A percentile compares a stretch with the other conserved stretches of the same genome.
These are phyloP conservation scores for Hypoxylon rickii DNA, from an alignment of 495 filamentous ascomycete genomes.

Conservation along the genomic window DNA sequence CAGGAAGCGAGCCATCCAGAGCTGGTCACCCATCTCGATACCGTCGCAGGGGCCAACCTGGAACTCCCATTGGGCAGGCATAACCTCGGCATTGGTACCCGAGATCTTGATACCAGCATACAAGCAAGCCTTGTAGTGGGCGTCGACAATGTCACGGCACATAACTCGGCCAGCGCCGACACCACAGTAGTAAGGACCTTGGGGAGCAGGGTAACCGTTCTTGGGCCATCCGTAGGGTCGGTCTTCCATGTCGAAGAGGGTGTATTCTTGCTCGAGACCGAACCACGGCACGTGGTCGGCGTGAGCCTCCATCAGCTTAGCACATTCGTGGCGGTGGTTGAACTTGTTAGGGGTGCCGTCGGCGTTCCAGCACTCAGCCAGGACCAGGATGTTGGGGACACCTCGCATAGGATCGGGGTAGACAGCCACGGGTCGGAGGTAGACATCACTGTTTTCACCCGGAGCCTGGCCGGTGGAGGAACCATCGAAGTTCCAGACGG, in stretches of 20 bases:
- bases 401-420: constrained; percentile 93
- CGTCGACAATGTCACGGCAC: constrained; percentile 97
- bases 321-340: constrained; percentile 93
- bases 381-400: constrained; percentile 83
- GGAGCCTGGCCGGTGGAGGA: constrained; percentile 93
- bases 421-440: constrained; percentile 87
- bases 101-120: constrained; percentile 92
- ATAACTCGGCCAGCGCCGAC: constrained; percentile 96
- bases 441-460: constrained; percentile 97
- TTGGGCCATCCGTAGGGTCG: constrained; percentile 95
- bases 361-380: constrained; percentile 93
- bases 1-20: constrained; percentile 96
- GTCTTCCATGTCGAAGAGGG: constrained; percentile 82
- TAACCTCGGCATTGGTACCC: constrained; percentile 98
- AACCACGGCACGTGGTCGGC: constrained; percentile 90
- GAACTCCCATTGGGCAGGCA: constrained; percentile 99
- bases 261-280: constrained; percentile 97
- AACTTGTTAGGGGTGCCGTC: constrained; percentile 98
- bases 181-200: constrained; percentile 99
- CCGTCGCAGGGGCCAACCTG: constrained; percentile 94
- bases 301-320: constrained; percentile 86
- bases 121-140: constrained; percentile 97
- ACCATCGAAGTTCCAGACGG: constrained; percentile 99
- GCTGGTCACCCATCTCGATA: constrained; percentile 93
- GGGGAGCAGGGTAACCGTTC: constrained; percentile 91